Evolutionary conservation across 768 basidiomycete genomes (phyloP).

Genomic region (Rossbeevera mucosa): DNA sequence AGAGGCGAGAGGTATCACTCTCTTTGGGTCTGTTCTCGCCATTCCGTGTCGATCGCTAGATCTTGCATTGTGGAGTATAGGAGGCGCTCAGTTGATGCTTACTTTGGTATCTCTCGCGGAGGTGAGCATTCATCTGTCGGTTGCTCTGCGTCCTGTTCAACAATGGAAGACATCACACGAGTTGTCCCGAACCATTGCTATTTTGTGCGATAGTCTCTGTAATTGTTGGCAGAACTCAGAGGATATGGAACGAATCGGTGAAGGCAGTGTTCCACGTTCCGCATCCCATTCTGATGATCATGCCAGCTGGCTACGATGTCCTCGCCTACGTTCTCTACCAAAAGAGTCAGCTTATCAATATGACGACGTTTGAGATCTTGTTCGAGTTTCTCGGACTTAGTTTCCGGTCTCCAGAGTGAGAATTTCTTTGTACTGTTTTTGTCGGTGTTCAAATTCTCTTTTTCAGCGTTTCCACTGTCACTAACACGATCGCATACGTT

Average conservation of each 20-base stretch:
- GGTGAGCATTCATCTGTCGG: constrained; percentile 35
- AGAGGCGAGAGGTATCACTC: background rate
- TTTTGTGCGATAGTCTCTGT: constrained; percentile 71
- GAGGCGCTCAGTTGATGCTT: constrained; percentile 72
- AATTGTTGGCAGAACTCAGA: constrained; percentile 93
- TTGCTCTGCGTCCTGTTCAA: background rate
- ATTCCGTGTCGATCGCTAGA: constrained; percentile 66
- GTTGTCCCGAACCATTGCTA: constrained; percentile 63
- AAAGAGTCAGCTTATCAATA: constrained; percentile 72
- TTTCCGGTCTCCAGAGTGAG: constrained; percentile 77
- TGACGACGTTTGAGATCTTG: constrained; percentile 75
- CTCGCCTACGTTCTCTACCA: constrained; percentile 66
- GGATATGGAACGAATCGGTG: constrained; percentile 87
- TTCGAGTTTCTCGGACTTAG: constrained; percentile 86
- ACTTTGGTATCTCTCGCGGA: constrained; percentile 72
- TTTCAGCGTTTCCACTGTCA: constrained; percentile 65
- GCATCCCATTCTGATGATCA: background rate
- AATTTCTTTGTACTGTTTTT: background rate
- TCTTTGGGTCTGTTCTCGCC: constrained; percentile 52
- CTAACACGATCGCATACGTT: constrained; percentile 77
- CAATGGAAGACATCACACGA: constrained; percentile 64
- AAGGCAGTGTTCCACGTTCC: constrained; percentile 25
- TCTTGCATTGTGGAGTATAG: constrained; percentile 73
- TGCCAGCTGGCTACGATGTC: constrained; percentile 81
- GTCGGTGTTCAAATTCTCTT: background rate